Base-by-base conservation (phyloP, 2,329 filamentous ascomycete genomes). In the Biscogniauxia marginata region DNA sequence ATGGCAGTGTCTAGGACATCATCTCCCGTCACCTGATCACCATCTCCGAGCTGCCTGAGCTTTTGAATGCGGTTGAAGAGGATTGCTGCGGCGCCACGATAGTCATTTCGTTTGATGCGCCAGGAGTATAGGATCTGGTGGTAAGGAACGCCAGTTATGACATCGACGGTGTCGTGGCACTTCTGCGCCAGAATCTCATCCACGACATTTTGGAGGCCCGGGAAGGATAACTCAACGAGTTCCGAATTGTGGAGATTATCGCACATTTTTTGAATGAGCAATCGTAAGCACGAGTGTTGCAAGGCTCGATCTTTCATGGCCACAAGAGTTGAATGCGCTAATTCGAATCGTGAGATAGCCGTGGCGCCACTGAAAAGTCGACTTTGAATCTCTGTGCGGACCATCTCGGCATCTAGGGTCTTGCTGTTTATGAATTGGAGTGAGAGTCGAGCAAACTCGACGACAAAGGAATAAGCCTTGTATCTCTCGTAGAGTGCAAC, bases 51-150 rank as follows among this genome's bases (percentile, higher is more conserved):
- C 22, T 77, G 75, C 58, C 81, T 79, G 16, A 89, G 77, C 70
- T 84, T 85, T 63, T 85, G 82, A 52, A 89, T 80, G 34, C 84
- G 79, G 65, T 88, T 84, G 20, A 88, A 75, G 4, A 88, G 75
- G 23, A 86, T 77, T 1, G 84, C 80, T 3, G 86, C 85, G 1
- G 84, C 86, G 50, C 93, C 95, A 46, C 93, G 90, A 79, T 92
- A 96, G 75, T 98, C 90, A 67, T 86, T 85, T 63, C 88, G 88
- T 60, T 86, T 86, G 63, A 96, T 88, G 51, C 95, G 86, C 85
- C 93, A 97, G 3, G 93, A 87, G 71, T 97, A 96, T 49, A 98
- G 84, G 55, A 97, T 88, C 66, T 93, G 90, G 69, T 95, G 90
- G 69, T 93, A 96, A 3, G 91, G 89, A 0, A 86, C 82, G 8